These are phyloP conservation scores for Dryas integrifolia DNA, from an alignment of 331 rosid genomes.

Conservation along the genomic window DNA sequence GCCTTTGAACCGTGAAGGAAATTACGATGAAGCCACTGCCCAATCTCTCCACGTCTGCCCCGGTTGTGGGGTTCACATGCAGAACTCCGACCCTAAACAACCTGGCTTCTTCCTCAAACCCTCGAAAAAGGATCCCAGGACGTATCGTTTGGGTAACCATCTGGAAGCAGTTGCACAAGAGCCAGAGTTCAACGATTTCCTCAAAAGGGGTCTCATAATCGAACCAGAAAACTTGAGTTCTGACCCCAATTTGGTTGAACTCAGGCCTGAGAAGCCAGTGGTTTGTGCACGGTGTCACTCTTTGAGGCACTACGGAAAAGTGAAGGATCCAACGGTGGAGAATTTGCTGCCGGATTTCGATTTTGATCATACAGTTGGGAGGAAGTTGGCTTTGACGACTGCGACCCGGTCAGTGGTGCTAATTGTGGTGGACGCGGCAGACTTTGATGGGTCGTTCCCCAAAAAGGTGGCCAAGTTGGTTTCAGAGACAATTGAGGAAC, in stretches of 20 bases:
- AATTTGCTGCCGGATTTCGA: slow-evolving; percentile 87
- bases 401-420: slow-evolving; percentile 77
- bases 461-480: slow-evolving; percentile 68
- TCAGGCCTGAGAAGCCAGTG: slow-evolving; percentile 52
- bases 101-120: slow-evolving; percentile 89
- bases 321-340: slow-evolving; percentile 81
- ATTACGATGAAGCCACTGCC: slow-evolving; percentile 56
- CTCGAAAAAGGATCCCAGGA: slow-evolving; percentile 47
- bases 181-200: slow-evolving; percentile 62
- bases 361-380: slow-evolving; percentile 76
- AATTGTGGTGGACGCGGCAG: slow-evolving; percentile 83
- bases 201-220: slow-evolving; percentile 60
- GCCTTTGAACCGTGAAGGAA: slow-evolving; percentile 71
- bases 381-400: slow-evolving; percentile 54
- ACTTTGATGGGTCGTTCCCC: slow-evolving; percentile 93
- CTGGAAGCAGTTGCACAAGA: slow-evolving; percentile 56
- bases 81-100: slow-evolving; percentile 55
- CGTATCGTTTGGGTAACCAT: slow-evolving; percentile 44
- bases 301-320: slow-evolving; percentile 82
- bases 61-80: slow-evolving; percentile 93
- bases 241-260: slow-evolving; percentile 18
- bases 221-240: slow-evolving; percentile 41
- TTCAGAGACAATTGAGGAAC: slow-evolving; percentile 68
- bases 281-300: slow-evolving; percentile 93
- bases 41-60: slow-evolving; percentile 53